Conservation (phyloP, 345 rosid species). For the Salix dunnii region DNA sequence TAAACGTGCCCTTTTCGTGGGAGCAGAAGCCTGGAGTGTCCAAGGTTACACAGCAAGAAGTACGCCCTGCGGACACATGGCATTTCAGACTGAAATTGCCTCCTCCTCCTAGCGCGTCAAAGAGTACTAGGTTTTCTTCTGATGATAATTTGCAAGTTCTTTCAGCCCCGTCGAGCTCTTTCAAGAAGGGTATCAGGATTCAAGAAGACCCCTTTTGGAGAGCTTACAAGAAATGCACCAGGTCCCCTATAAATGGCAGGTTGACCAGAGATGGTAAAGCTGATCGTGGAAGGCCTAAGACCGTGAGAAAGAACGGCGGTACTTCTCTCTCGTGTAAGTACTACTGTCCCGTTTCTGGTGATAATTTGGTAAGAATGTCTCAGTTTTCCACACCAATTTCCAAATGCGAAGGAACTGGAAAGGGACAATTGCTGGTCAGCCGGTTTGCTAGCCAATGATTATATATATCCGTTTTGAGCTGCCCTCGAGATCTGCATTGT, state of each 20-base stretch:
- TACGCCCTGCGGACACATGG: not conserved
- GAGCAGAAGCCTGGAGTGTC: conserved; percentile 38
- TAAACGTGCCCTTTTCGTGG: conserved; percentile 36
- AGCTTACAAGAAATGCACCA: conserved; percentile 30
- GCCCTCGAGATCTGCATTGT: too few relatives aligned
- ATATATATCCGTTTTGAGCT: too few relatives aligned
- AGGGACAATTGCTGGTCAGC: not conserved
- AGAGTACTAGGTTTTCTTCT: not conserved
- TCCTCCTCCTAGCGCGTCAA: conserved; percentile 27
- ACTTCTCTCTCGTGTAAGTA: conserved; percentile 22
- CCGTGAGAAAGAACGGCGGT: not conserved
- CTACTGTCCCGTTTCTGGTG: conserved; percentile 17
- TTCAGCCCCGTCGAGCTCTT: conserved; percentile 1
- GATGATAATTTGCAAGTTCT: not conserved
- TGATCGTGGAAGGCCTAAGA: not conserved
- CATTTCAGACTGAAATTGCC: conserved; percentile 12
- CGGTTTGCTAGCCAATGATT: not conserved
- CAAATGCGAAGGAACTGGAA: not conserved
- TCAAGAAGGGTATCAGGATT: not conserved
- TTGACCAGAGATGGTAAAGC: not conserved
- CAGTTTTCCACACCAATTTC: not conserved
- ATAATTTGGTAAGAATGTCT: conserved; percentile 17
- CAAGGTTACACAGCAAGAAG: conserved; percentile 17
- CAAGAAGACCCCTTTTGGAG: conserved; percentile 27
- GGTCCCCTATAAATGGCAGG: not conserved